Evolutionary conservation across 768 basidiomycete genomes (phyloP), one percentile per base, ranked within the genome.

Genomic region (Tricholoma bakamatsutake): DNA sequence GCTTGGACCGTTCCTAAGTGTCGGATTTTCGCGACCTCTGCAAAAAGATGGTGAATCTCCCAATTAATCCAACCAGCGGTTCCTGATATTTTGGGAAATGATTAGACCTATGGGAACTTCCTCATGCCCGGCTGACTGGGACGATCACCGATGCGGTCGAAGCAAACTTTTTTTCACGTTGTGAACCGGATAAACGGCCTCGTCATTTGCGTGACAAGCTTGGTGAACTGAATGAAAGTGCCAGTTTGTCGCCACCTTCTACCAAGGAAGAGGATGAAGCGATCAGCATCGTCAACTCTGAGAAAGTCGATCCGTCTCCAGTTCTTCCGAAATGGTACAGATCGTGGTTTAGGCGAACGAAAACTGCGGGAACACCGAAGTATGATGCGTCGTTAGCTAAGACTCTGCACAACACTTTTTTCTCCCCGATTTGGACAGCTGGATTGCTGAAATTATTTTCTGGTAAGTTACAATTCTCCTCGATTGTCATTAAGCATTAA

Each of bases 11-110:
- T 68, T 83, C 46, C 62, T 83, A 7, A 58, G 63, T 17, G 79
- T 80, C 31, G 80, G 80, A 24, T 81, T 72, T 56, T 73, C 77
- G 8, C 66, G 80, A 35, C 80, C 80, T 2, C 57, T 81, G n/a
- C 66, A 80, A 63, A 72, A 74, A 60, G 73, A 80, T 53, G 80
- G 80, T 77, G 51, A 6, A 64, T 56, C 55, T 35, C 24, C 13
- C 30, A 24, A 15, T 8, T 28, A 7, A 9, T 8, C 33, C 8
- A 17, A 17, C 24, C 15, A 24, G n/a, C 27, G 30, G n/a, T 13
- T 21, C 13, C 21, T 52, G 52, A 17, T 2, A 57, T 15, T 4
- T 47, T 34, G 10, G 28, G 27, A 43, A 57, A 13, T 56, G 13
- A 13, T 10, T 46, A 81, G 80, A 82, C 58, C 61, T 82, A 11